Base-by-base conservation (phyloP, 805 yeast species). In the Cyberlindnera samutprakarnensis region DNA sequence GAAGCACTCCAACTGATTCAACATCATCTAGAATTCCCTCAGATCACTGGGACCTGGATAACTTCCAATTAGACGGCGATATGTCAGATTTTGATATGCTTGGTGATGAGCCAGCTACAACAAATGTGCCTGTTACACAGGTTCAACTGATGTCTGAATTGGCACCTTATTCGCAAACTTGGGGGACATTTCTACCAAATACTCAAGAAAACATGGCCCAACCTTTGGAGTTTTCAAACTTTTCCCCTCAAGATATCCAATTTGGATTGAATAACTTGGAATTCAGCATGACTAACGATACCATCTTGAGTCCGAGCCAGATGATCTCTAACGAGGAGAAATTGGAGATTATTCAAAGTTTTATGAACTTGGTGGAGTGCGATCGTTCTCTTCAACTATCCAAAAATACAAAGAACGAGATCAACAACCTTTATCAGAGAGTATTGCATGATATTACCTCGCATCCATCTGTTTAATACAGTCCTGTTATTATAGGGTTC, bases 141-240 rank as follows among this genome's bases (percentile, higher is more conserved):
- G 4, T 46, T 7, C 49, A 47, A 20, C 45, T 43, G n/a, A 47
- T 47, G 52, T 47, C 52, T 4, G 46, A 42, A 20, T 34, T 47
- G 13, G 39, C 38, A 8, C 35, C 31, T 17, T n/a, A n/a, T n/a
- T n/a, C n/a, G n/a, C n/a, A n/a, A n/a, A n/a, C n/a, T n/a, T n/a
- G n/a, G n/a, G n/a, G n/a, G n/a, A n/a, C n/a, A n/a, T n/a, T n/a
- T n/a, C n/a, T n/a, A n/a, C n/a, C n/a, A n/a, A n/a, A n/a, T n/a
- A n/a, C n/a, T n/a, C n/a, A n/a, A n/a, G n/a, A n/a, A n/a, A n/a
- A n/a, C n/a, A n/a, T n/a, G n/a, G n/a, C n/a, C n/a, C n/a, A n/a
- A n/a, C n/a, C n/a, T n/a, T n/a, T n/a, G n/a, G n/a, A n/a, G n/a
- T n/a, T n/a, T n/a, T n/a, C n/a, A n/a, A n/a, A n/a, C n/a, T n/a